phyloP scores from a whole-genome alignment of 768 basidiomycete species.

The Cantharellus anzutake region DNA sequence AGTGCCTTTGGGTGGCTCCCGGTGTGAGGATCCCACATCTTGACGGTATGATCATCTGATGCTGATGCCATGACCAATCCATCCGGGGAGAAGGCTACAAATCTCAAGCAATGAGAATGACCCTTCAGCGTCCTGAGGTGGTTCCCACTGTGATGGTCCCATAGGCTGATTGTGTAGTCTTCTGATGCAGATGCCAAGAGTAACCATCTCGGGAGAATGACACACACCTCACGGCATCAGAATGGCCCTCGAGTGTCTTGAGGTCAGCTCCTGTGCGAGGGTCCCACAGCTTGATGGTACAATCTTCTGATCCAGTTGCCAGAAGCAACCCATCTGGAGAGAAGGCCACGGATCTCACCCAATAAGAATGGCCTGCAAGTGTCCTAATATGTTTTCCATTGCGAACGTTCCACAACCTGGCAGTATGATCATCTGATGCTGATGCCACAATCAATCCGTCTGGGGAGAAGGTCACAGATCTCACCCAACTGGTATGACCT shows the following conservation, averaged over 20 bases:
- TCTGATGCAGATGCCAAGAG: not conserved
- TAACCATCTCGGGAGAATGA: slow-evolving; percentile 5
- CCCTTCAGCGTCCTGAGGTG: not conserved
- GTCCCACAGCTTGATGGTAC: not conserved
- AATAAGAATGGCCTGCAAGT: not conserved
- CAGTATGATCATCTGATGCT: not conserved
- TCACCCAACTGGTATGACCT: not conserved
- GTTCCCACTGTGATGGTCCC: slow-evolving; percentile 2
- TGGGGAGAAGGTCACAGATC: not conserved
- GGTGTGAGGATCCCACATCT: too few relatives aligned
- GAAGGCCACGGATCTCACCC: not conserved
- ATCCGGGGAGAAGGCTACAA: too few relatives aligned
- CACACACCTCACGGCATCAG: not conserved
- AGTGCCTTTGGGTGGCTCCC: slow-evolving; percentile 4
- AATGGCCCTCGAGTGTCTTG: slow-evolving; percentile 2
- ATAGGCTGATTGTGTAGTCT: slow-evolving; percentile 6
- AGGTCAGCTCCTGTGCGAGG: not conserved
- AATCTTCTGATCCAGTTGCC: not conserved
- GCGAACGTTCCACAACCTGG: not conserved
- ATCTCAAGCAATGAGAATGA: not conserved
- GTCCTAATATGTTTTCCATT: not conserved
- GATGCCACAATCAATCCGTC: not conserved
- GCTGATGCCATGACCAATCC: too few relatives aligned
- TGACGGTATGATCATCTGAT: too few relatives aligned
- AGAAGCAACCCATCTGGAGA: not conserved